Base-by-base conservation (phyloP, 805 yeast genomes). In the Suhomyces sp. region DNA sequence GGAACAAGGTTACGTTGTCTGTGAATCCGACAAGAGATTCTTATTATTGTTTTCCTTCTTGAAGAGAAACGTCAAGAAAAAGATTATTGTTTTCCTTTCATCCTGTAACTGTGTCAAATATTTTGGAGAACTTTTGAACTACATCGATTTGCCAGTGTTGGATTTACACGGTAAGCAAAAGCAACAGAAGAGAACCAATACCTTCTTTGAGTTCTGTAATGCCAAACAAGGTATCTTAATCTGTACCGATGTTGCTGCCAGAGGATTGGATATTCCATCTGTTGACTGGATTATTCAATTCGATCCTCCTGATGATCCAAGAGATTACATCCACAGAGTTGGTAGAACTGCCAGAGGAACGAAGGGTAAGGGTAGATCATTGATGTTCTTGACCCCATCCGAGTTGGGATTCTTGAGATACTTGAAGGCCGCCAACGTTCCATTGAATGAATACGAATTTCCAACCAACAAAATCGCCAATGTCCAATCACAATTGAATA, bases 301-400 rank as follows among this genome's bases (percentile, higher is more conserved):
- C 56, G 99, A 93, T 63, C 98, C 98, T 37, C 98, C 98, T 60
- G 98, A 93, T 82, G 98, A 93, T 68, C 98, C 98, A 65, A 81
- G 98, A 68, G 98, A 93, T 66, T 93, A 93, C 62, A 93, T 93
- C 50, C 99, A 93, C 69, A 81, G 99, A 65, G 98, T 93, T 23
- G 99, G 99, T 48, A 83, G 99, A 73, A 93, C 99, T 18, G 99
- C 98, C 23, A 83, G 98, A 72, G 95, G 95, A 46, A 67, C 83
- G 15, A 57, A 76, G 31, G 98, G 96, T 38, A 82, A 81, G 57
- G 99, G 99, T 53, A 86, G 82, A 64, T 87, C 96, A 7, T 71
- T 93, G 43, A 90, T 93, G 98, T 93, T 93, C 63, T 73, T 93
- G 59, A 82, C 91, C 6, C 98, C 98, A 28, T 79, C 78, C 27